Conservation (phyloP, 1,139 yeast genomes). For the Protomyces macrosporus region DNA sequence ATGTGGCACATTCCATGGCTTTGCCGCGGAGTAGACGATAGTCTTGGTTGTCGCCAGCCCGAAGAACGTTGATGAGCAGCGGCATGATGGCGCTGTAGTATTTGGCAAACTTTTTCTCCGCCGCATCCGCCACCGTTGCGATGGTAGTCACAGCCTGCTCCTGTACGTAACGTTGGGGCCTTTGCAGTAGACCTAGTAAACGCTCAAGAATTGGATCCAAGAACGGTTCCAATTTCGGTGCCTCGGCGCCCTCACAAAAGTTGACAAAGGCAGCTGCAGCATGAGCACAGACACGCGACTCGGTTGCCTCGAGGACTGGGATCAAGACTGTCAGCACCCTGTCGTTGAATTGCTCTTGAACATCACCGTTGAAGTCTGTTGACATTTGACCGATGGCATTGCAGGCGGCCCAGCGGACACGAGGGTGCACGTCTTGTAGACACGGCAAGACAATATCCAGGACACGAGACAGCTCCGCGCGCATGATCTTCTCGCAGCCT, state of each 20-base stretch:
- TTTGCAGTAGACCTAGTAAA: conserved; percentile 66
- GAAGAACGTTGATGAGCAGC: conserved; percentile 68
- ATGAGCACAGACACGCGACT: conserved; percentile 79
- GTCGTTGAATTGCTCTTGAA: conserved; percentile 75
- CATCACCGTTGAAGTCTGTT: conserved; percentile 89
- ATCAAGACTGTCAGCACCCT: conserved; percentile 82
- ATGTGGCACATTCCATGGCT: conserved; percentile 90
- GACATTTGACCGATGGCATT: conserved; percentile 96
- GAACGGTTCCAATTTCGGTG: conserved; percentile 82
- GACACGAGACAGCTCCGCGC: conserved; percentile 72
- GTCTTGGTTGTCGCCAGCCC: conserved; percentile 65
- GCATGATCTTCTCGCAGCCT: conserved; percentile 88
- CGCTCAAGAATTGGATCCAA: conserved; percentile 72
- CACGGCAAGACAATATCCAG: conserved; percentile 79
- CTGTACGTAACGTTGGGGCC: conserved; percentile 88
- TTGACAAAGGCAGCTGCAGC: conserved; percentile 98
- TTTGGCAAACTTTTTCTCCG: conserved; percentile 78
- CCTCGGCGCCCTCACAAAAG: conserved; percentile 85
- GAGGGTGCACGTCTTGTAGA: conserved; percentile 74
- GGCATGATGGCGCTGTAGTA: conserved; percentile 96
- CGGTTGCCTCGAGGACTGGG: conserved; percentile 44
- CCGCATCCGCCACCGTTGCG: conserved; percentile 98
- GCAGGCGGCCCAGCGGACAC: conserved; percentile 96
- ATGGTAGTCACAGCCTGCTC: conserved; percentile 95
- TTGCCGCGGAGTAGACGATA: conserved; percentile 80